Conservation (phyloP, 1,284 basidiomycete species). For the Boletus semigastroideus region DNA sequence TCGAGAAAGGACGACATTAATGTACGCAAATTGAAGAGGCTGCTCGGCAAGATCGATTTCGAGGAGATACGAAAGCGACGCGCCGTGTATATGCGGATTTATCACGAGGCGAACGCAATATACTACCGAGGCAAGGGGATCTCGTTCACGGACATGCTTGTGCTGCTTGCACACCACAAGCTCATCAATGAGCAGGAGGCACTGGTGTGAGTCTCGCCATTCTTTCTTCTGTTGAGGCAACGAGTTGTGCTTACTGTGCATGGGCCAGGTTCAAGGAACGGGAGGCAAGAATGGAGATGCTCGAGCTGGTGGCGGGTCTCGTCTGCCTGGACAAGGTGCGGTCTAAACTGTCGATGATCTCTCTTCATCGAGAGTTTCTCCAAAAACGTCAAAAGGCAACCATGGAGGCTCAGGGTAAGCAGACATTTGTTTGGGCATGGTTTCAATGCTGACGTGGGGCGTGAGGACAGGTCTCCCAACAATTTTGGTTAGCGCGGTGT, state of each 20-base stretch:
- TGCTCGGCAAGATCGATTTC: conserved; percentile 68
- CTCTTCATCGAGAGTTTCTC: conserved; percentile 70
- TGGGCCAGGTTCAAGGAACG: conserved; percentile 76
- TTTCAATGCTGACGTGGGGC: no score
- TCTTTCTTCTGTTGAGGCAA: not conserved
- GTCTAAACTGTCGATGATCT: conserved; percentile 75
- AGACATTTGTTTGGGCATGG: not conserved
- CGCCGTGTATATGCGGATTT: conserved; percentile 71
- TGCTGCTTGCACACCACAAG: conserved; percentile 89
- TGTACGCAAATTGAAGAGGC: conserved; percentile 56
- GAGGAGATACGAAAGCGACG: conserved; percentile 62
- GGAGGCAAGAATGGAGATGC: conserved; percentile 72
- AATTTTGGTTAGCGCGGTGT: conserved; percentile 59
- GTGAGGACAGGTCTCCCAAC: conserved; percentile 56
- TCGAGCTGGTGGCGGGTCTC: conserved; percentile 76
- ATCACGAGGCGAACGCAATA: conserved; percentile 81
- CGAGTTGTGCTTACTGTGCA: not conserved
- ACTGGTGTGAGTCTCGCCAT: conserved; percentile 59
- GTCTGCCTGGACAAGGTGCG: conserved; percentile 84
- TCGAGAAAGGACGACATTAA: conserved; percentile 52
- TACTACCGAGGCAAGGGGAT: conserved; percentile 73
- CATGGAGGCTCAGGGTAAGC: conserved; percentile 32
- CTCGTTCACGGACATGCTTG: conserved; percentile 89
- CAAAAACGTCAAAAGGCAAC: conserved; percentile 38
- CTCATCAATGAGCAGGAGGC: conserved; percentile 88